A percentile compares a stretch with the other conserved stretches of the same genome.
Conservation (phyloP, 2,329 filamentous ascomycete species). For the Paraphoma chrysanthemicola region DNA sequence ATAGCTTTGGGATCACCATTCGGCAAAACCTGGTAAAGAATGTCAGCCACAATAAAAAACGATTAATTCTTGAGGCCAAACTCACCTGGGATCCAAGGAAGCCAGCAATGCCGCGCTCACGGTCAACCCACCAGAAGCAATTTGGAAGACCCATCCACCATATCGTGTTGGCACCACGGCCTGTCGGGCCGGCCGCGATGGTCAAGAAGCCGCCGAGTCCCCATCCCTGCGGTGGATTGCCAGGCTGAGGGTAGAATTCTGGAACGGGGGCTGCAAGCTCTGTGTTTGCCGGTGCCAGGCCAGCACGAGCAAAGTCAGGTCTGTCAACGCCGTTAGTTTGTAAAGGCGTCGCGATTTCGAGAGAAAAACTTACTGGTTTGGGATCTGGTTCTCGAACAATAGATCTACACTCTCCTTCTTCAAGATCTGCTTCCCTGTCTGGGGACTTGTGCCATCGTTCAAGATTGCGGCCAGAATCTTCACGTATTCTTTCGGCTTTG, state of each 20-base stretch:
- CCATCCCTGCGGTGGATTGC: slow-evolving; percentile 68
- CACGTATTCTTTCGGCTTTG: slow-evolving; percentile 65
- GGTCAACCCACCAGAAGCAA: slow-evolving; percentile 68
- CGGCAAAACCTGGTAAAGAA: slow-evolving; percentile 32
- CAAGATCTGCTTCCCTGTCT: slow-evolving; percentile 63
- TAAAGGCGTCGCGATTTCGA: background rate
- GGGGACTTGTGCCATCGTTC: slow-evolving; percentile 68
- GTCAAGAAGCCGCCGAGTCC: slow-evolving; percentile 66
- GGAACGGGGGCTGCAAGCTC: slow-evolving; percentile 56
- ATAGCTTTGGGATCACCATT: slow-evolving; percentile 44
- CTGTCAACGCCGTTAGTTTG: slow-evolving; percentile 3
- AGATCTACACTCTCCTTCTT: slow-evolving; percentile 63
- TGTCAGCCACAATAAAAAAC: background rate
- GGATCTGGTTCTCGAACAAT: slow-evolving; percentile 71
- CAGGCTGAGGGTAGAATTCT: slow-evolving; percentile 58
- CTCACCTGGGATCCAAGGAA: slow-evolving; percentile 36
- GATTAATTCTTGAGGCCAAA: background rate
- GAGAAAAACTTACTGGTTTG: slow-evolving; percentile 40
- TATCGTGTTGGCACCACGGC: slow-evolving; percentile 59
- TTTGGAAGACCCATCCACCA: slow-evolving; percentile 69
- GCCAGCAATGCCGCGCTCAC: slow-evolving; percentile 63
- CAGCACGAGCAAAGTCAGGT: slow-evolving; percentile 58
- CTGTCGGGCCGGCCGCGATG: slow-evolving; percentile 55
- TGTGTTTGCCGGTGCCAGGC: slow-evolving; percentile 57
- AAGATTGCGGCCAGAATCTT: slow-evolving; percentile 67